These are phyloP conservation scores for Sphagnum tenellum DNA, from an alignment of 225 moss, liverwort and hornwort genomes.

Conservation along the genomic window DNA sequence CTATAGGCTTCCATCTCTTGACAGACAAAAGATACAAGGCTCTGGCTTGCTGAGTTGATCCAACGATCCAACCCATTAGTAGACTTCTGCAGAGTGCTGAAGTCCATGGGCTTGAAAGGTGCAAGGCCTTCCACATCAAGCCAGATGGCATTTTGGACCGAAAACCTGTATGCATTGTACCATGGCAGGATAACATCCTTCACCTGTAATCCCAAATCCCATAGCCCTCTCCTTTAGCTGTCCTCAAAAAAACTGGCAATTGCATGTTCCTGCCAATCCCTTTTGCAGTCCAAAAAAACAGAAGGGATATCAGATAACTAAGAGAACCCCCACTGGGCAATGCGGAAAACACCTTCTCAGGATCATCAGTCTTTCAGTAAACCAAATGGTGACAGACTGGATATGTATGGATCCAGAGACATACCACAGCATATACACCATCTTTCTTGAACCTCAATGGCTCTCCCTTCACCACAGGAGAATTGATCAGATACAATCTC, in stretches of 20 bases:
- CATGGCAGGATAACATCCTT: conserved; percentile 95
- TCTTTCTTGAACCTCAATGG: conserved; percentile 83
- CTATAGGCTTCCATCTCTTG: conserved; percentile 97
- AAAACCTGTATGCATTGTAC: conserved; percentile 97
- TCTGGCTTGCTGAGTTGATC: conserved; percentile 94
- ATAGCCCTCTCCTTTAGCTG: too few species aligned
- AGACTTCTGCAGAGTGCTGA: conserved; percentile 51
- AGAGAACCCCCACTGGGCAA: too few species aligned
- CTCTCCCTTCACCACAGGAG: conserved; percentile 91
- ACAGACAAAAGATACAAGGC: conserved; percentile 89
- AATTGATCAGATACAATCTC: conserved; percentile 91
- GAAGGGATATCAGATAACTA: too few species aligned
- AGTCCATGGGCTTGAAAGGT: conserved; percentile 62
- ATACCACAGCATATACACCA: conserved; percentile 92
- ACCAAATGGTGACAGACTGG: too few species aligned
- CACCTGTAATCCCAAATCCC: conserved; percentile 40
- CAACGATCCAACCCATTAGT: conserved; percentile 83
- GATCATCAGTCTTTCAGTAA: too few species aligned
- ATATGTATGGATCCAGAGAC: not conserved
- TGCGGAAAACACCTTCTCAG: too few species aligned
- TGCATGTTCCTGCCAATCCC: too few species aligned
- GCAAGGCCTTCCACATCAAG: conserved; percentile 69
- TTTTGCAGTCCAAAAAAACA: too few species aligned
- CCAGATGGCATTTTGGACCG: conserved; percentile 84
- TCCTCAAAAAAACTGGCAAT: too few species aligned